phyloP scores from a whole-genome alignment of 768 basidiomycete genomes.

The Xerocomellus chrysenteron region DNA sequence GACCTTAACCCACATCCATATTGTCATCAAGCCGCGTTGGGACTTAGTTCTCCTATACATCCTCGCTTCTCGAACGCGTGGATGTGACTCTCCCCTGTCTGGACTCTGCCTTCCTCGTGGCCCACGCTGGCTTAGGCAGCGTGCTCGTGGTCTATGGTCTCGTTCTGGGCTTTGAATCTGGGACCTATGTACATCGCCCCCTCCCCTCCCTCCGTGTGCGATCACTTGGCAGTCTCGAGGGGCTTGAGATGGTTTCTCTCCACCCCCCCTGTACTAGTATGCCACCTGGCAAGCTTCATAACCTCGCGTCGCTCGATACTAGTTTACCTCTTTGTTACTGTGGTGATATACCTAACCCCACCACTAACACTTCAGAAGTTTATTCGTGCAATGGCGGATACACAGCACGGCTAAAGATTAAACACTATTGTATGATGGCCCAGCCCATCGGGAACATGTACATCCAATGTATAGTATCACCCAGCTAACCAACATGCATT shows the following conservation, averaged over 20 bases:
- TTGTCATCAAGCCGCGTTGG: background rate
- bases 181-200: background rate
- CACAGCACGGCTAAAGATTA: background rate
- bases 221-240: background rate
- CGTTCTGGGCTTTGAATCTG: background rate
- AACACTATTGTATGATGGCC: background rate
- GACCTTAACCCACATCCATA: background rate
- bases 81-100: background rate
- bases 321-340: no score
- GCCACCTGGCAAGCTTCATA: background rate
- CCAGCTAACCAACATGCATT: background rate
- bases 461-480: background rate
- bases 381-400: background rate
- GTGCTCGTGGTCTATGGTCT: background rate
- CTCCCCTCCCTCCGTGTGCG: background rate
- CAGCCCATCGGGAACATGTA: background rate
- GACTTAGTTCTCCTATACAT: background rate
- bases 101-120: no score
- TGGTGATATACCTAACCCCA: background rate
- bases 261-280: no score
- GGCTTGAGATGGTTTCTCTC: background rate
- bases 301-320: background rate
- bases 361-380: background rate
- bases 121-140: background rate
- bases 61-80: background rate